Evolutionary conservation across 805 yeast genomes (phyloP), one percentile per base, ranked within the genome.

Genomic region (Candida tallmaniae): DNA sequence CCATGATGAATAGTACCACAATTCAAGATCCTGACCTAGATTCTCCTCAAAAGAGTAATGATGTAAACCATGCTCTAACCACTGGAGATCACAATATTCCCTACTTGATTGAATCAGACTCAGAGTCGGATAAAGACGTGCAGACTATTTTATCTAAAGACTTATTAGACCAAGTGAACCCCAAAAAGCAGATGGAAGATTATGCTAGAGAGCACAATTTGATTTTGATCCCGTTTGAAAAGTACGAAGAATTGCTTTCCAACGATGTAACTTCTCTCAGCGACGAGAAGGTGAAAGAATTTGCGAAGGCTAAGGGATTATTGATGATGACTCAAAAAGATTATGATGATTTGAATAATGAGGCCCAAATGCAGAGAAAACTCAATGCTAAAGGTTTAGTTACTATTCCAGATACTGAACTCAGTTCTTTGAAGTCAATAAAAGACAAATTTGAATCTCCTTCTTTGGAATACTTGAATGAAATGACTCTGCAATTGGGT

Each of bases 141-240:
- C 22, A 27, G 21, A 33, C 44, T 2, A 34, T 37, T 5, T 27
- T 40, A 19, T 37, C 40, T 4, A 35, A 30, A 27, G 42, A 35
- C 22, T 24, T 38, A 19, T 27, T 38, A 22, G 33, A 31, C 13
- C 37, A 39, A 3, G 19, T 30, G 14, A 38, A 39, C 14, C 33
- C 41, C n/a, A 35, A 40, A 37, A 44, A 48, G 9, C 55, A 59
- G 24, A 43, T 62, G 12, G 64, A 62, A 36, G 52, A 51, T 14
- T 64, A 60, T 40, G 68, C 67, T 0, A 41, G 50, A 14, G 55
- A 53, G 6, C 51, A 64, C 29, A 58, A 62, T 34, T 28, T 43
- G 27, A 36, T 43, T 19, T 32, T 43, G 17, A 34, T 65, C 22
- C 50, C 65, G 3, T 47, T 48, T 36, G 64, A 53, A 3, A 55